These are phyloP conservation scores for Termitomyces sp. DNA, from an alignment of 768 basidiomycete genomes.

Conservation along the genomic window DNA sequence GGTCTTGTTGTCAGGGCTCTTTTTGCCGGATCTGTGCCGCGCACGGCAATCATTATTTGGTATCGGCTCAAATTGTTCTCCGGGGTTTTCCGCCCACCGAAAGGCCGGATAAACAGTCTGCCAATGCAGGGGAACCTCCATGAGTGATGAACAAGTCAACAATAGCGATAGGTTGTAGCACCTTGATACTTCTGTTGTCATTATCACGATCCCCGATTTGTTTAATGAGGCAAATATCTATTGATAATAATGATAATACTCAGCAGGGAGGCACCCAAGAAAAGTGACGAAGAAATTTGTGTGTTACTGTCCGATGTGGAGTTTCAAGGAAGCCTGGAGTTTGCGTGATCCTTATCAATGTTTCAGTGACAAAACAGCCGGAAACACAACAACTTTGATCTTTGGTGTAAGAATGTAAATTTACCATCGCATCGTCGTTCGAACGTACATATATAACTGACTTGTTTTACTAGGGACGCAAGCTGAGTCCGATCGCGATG, in stretches of 20 bases:
- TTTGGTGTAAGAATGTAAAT: not conserved
- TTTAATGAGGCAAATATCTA: not conserved
- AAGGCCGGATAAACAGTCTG: not conserved
- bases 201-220: not conserved
- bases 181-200: not conserved
- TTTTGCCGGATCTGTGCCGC: constrained; percentile 1
- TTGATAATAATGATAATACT: not conserved
- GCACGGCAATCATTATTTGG: constrained; percentile 6
- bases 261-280: not conserved
- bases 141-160: not conserved
- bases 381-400: not conserved
- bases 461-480: too few relatives aligned
- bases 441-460: too few relatives aligned
- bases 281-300: not conserved
- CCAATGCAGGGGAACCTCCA: not conserved
- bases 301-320: not conserved
- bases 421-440: too few relatives aligned
- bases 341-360: too few relatives aligned
- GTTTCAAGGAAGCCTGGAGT: not conserved
- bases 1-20: constrained; percentile 1
- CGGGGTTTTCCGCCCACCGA: not conserved
- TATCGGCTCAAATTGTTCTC: constrained; percentile 7
- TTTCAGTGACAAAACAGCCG: too few relatives aligned
- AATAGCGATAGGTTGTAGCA: not conserved
- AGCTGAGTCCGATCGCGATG: not conserved